Percentiles rank a stretch among this genome's conserved stretches.
These are phyloP conservation scores for Cladorrhinum samala DNA, from an alignment of 495 filamentous ascomycete species.

Conservation along the genomic window DNA sequence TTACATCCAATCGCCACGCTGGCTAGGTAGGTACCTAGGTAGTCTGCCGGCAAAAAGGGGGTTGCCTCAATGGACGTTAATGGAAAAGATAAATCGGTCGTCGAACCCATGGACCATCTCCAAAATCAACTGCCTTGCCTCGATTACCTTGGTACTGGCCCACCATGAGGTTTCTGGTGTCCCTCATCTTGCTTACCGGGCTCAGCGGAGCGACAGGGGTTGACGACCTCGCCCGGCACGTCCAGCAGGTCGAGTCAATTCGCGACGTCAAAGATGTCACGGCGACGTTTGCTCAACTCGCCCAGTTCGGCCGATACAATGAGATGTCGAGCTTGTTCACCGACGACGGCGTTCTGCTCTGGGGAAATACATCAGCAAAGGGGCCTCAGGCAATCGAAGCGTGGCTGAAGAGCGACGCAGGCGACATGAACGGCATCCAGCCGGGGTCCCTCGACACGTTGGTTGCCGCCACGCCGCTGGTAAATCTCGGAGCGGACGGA, in stretches of 20 bases:
- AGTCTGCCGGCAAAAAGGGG: too few species aligned
- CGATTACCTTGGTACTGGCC: too few species aligned
- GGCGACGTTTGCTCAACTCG: constrained; percentile 14
- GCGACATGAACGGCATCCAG: constrained; percentile 13
- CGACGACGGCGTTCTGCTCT: constrained; percentile 10
- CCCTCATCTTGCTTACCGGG: not conserved
- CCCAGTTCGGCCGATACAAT: constrained; percentile 9
- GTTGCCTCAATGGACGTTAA: too few species aligned
- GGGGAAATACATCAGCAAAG: constrained; percentile 5
- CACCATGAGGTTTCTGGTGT: not conserved
- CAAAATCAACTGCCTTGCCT: too few species aligned
- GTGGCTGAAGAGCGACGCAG: constrained; percentile 11
- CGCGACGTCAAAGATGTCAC: constrained; percentile 19
- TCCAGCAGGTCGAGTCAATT: constrained; percentile 10
- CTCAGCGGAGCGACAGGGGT: not conserved
- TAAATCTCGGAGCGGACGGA: constrained; percentile 15
- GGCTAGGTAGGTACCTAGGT: too few species aligned
- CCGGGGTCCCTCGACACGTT: constrained; percentile 11
- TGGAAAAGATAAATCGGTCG: too few species aligned
- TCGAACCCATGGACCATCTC: too few species aligned
- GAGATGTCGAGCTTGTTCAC: constrained; percentile 14
- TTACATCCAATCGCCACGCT: too few species aligned
- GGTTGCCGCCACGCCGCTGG: constrained; percentile 10
- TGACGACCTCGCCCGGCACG: not conserved
- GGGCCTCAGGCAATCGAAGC: constrained; percentile 12